Base-by-base conservation (phyloP, 2,329 filamentous ascomycete genomes). In the Talaromyces islandicus region DNA sequence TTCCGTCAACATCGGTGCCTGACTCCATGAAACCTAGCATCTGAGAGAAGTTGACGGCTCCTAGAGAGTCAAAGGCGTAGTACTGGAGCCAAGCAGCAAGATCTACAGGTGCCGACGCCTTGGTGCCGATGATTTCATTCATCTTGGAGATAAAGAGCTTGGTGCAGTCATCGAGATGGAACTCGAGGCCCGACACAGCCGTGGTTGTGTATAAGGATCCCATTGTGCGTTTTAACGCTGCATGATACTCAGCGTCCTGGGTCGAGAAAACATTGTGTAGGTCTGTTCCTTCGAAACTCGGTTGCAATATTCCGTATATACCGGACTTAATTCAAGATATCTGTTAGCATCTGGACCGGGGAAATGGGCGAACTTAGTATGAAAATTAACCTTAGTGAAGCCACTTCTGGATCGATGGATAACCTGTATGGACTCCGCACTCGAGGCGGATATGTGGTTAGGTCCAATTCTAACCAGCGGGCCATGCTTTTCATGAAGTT, bases 51-150 rank as follows among this genome's bases (percentile, higher is more conserved):
- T 67, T 70, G 59, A 72, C 50, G 3, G 64, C 66, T 0, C 69
- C 66, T 64, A 75, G 71, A 0, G 71, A 68, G 51, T 75, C 72
- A 35, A 71, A 74, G 1, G 72, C 69, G 58, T 71, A 75, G 29
- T 60, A 70, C 50, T 74, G 68, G 35, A 73, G 51, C 67, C 69
- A 75, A 3, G 67, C 30, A 0, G 58, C 68, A 3, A 73, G 55
- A 38, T 69, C 66, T 48, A 67, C 41, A 46, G 41, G 41, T 11
- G 41, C 41, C 41, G 41, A 46, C 41, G 41, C 41, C 41, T 46
- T 46, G 41, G 41, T 46, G 41, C 41, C 41, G 41, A 46, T 46
- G 7, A 46, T 46, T 46, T 46, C 41, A 46, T 46, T 46, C 41
- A 46, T 46, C 41, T 46, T 46, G 41, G 41, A 46, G 41, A 46